A percentile compares a stretch with the other conserved stretches of the same genome.
phyloP scores from a whole-genome alignment of 352 stramenopile species.

The Phytophthora boehmeriae region DNA sequence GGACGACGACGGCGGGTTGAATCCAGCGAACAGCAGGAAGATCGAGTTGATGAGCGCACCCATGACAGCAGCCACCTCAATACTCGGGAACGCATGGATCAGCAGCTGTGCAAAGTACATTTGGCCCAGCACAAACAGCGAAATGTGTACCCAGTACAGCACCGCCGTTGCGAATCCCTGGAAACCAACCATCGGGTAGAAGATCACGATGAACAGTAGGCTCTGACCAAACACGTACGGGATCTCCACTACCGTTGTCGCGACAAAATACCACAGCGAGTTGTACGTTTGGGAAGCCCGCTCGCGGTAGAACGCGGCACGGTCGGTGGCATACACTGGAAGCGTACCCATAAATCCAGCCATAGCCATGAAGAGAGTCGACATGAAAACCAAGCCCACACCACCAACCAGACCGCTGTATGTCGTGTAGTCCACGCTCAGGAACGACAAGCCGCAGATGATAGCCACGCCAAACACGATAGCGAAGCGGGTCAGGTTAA shows the following conservation, averaged over 20 bases:
- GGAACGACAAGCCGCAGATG: slow-evolving; percentile 13
- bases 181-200: slow-evolving; percentile 4
- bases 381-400: slow-evolving; percentile 62
- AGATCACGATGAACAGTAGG: slow-evolving; percentile 2
- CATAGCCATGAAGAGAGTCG: slow-evolving; percentile 70
- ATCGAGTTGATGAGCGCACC: slow-evolving; percentile 3
- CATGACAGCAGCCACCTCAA: slow-evolving; percentile 20
- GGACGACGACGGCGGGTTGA: slow-evolving; percentile 1
- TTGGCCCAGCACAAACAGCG: slow-evolving; percentile 27
- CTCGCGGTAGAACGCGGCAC: slow-evolving; percentile 1
- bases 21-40: slow-evolving; percentile 1
- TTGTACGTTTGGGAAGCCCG: not conserved
- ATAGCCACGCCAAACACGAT: slow-evolving; percentile 14
- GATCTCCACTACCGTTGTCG: slow-evolving; percentile 2
- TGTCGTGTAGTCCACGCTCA: slow-evolving; percentile 16
- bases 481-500: slow-evolving; percentile 46
- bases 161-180: slow-evolving; percentile 8
- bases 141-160: slow-evolving; percentile 38
- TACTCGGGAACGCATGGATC: slow-evolving; percentile 24
- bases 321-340: slow-evolving; percentile 51
- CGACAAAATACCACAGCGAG: slow-evolving; percentile 1
- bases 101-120: slow-evolving; percentile 38
- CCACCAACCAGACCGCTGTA: slow-evolving; percentile 10
- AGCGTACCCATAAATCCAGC: slow-evolving; percentile 60
- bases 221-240: slow-evolving; percentile 3